A percentile compares a stretch with the other conserved stretches of the same genome.
phyloP scores from a whole-genome alignment of 1,284 basidiomycete species.

The Waitea zeae region DNA sequence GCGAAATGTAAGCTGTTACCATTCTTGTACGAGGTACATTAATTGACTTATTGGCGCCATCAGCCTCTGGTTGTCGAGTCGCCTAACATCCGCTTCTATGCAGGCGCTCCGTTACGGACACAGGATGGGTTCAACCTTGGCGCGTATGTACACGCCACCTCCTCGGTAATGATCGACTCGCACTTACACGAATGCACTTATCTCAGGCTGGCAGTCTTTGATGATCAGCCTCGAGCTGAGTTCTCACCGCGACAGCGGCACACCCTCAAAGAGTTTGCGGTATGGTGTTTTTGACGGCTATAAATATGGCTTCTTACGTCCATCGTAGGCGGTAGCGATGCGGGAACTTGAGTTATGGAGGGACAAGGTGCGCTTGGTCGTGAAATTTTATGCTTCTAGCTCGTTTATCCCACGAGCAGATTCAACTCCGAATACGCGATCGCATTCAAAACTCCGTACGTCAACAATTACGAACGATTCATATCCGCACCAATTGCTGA shows the following conservation, averaged over 20 bases:
- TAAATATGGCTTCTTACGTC: too few relatives aligned
- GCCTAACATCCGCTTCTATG: constrained; percentile 77
- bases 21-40: too few relatives aligned
- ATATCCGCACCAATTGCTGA: constrained; percentile 18
- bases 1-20: constrained; percentile 35
- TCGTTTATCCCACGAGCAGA: too few relatives aligned
- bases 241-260: constrained; percentile 83
- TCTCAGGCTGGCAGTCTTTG: constrained; percentile 64
- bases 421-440: constrained; percentile 81
- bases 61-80: constrained; percentile 61
- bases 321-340: constrained; percentile 78
- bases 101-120: constrained; percentile 79
- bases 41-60: constrained; percentile 1
- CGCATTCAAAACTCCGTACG: constrained; percentile 82
- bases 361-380: too few relatives aligned
- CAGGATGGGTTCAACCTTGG: constrained; percentile 85
- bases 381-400: too few relatives aligned
- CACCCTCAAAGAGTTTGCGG: constrained; percentile 87
- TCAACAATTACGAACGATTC: too few relatives aligned
- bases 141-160: constrained; percentile 29
- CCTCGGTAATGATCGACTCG: constrained; percentile 2
- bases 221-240: constrained; percentile 69
- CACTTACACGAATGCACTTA: constrained; percentile 5
- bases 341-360: constrained; percentile 91
- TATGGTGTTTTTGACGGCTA: too few relatives aligned